Evolutionary conservation across 495 filamentous ascomycete species (phyloP).

Genomic region (Tetracladium marchalianum): DNA sequence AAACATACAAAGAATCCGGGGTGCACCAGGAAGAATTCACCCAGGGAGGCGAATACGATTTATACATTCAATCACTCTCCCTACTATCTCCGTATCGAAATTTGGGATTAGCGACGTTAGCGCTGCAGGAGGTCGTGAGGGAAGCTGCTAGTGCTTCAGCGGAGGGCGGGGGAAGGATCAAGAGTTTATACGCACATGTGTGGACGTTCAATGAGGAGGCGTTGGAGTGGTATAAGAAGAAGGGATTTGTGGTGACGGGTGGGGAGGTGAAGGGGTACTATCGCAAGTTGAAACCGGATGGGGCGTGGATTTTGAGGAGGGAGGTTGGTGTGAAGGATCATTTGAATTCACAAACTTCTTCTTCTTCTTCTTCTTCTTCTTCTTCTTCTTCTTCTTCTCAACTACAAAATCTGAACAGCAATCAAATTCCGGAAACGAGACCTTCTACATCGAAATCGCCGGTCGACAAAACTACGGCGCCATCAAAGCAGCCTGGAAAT

Average conservation of each 20-base stretch:
- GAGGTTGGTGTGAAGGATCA: constrained; percentile 10
- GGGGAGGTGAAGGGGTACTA: constrained; percentile 69
- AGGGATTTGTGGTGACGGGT: constrained; percentile 52
- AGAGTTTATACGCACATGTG: constrained; percentile 73
- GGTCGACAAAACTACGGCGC: background rate
- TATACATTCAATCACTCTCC: constrained; percentile 86
- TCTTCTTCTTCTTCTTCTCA: background rate
- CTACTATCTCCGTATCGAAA: constrained; percentile 75
- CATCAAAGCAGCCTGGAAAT: background rate
- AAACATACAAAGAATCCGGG: constrained; percentile 13
- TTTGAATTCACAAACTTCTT: constrained; percentile 1
- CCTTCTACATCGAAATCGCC: background rate
- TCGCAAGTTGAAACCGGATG: constrained; percentile 67
- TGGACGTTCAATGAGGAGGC: constrained; percentile 88
- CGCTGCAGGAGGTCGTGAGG: constrained; percentile 48
- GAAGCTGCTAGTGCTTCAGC: constrained; percentile 26
- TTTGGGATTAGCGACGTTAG: constrained; percentile 66
- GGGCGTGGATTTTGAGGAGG: constrained; percentile 61
- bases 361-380: too few species aligned
- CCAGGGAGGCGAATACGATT: constrained; percentile 16
- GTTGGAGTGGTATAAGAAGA: constrained; percentile 70
- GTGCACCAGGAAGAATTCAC: background rate
- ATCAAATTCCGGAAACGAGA: background rate
- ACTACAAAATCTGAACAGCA: background rate
- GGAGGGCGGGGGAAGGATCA: constrained; percentile 14